Percentiles rank a stretch among this genome's conserved stretches.
These are phyloP conservation scores for Senecio squalidus DNA, from an alignment of 140 eudicot species.

Conservation along the genomic window DNA sequence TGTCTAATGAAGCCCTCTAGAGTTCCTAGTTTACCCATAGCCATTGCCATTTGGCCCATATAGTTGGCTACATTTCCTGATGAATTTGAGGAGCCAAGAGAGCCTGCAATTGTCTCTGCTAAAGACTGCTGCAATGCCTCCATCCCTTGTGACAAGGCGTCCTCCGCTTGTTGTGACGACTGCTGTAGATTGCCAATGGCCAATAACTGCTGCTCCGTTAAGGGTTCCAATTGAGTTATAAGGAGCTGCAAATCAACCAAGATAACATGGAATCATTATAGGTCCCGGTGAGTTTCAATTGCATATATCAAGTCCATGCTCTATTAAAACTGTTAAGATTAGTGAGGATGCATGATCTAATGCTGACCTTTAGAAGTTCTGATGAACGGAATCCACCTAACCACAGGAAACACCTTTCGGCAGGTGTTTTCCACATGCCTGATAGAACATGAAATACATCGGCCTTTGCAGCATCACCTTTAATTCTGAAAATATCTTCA, in stretches of 20 bases:
- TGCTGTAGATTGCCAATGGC: constrained; percentile 57
- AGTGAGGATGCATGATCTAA: not conserved
- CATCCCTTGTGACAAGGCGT: constrained; percentile 53
- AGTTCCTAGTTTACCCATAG: constrained; percentile 71
- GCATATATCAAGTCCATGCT: not conserved
- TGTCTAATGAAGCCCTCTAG: constrained; percentile 66
- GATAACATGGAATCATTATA: not conserved
- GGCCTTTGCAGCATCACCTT: constrained; percentile 47
- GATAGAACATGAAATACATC: constrained; percentile 54
- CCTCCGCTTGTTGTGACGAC: constrained; percentile 57
- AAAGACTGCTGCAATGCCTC: constrained; percentile 52
- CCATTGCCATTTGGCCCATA: constrained; percentile 89
- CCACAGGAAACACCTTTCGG: constrained; percentile 58
- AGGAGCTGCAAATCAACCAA: constrained; percentile 44
- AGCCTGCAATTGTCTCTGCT: constrained; percentile 58
- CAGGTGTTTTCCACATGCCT: constrained; percentile 74
- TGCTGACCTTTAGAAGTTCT: constrained; percentile 51
- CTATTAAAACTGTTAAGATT: not conserved
- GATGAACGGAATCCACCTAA: constrained; percentile 63
- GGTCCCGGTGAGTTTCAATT: not conserved
- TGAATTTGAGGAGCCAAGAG: constrained; percentile 43
- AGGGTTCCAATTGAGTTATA: constrained; percentile 58
- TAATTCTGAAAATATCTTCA: constrained; percentile 50
- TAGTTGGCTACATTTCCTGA: constrained; percentile 68
- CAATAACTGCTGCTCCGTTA: constrained; percentile 61